phyloP scores from a whole-genome alignment of 116 monocot genomes.

The Cymodocea nodosa region DNA sequence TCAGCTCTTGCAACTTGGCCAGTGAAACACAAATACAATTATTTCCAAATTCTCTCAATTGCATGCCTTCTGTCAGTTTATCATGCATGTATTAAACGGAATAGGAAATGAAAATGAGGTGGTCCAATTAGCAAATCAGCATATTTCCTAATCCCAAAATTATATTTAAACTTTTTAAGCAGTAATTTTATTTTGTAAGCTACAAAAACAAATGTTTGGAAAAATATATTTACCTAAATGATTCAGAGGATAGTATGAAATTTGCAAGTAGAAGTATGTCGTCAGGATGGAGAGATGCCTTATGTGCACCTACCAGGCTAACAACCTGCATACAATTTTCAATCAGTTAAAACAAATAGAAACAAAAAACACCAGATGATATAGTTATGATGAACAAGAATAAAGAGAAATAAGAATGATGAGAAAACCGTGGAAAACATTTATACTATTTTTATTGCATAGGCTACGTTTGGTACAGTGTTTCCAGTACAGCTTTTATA shows the following conservation, averaged over 20 bases:
- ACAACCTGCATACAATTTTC: slow-evolving; percentile 39
- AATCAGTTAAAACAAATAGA: background rate
- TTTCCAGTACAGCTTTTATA: too few relatives aligned
- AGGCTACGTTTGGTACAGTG: too few relatives aligned
- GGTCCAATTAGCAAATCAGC: background rate
- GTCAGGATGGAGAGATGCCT: slow-evolving; percentile 94
- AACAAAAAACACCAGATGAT: background rate
- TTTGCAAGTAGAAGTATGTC: slow-evolving; percentile 95
- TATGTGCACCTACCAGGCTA: slow-evolving; percentile 97
- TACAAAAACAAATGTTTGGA: background rate
- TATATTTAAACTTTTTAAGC: too few relatives aligned
- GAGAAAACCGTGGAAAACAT: background rate
- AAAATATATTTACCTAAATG: slow-evolving; percentile 57
- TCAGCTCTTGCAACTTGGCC: too few relatives aligned
- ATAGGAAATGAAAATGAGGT: too few relatives aligned
- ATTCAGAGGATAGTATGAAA: slow-evolving; percentile 87
- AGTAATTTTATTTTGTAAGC: too few relatives aligned
- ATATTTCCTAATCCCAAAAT: background rate
- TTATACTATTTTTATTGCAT: too few relatives aligned
- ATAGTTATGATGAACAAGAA: background rate
- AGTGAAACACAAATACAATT: too few relatives aligned
- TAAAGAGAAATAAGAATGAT: background rate
- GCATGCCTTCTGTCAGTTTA: too few relatives aligned
- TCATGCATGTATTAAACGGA: too few relatives aligned
- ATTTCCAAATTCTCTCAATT: too few relatives aligned